Evolutionary conservation across 1,284 basidiomycete species (phyloP), one percentile per base, ranked within the genome.

Genomic region (Puccinia sorghi): DNA sequence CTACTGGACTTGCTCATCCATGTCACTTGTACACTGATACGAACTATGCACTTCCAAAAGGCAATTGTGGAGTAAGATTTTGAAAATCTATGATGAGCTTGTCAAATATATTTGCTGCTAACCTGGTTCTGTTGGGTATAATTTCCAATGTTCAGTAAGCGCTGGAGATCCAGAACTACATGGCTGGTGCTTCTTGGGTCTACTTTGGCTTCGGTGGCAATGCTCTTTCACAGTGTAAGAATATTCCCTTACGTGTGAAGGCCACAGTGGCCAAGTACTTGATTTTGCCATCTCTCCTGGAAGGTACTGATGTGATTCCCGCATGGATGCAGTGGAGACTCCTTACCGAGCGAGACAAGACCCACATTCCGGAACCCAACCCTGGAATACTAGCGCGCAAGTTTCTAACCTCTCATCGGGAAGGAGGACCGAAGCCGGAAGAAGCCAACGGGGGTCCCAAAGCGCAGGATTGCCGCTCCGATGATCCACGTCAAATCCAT

Each of bases 211-310:
- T 70, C 75, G n/a, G 22, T 78, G 56, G 66, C 75, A 32, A 78
- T 78, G 75, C 27, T 78, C 8, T 70, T 78, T 9, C 64, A 78
- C 8, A 78, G 75, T 63, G 75, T 78, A 78, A 70, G 67, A 46
- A 39, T 25, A 54, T 56, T 11, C 39, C 9, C 7, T 22, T 41
- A n/a, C n/a, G n/a, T n/a, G n/a, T n/a, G n/a, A n/a, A n/a, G n/a
- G n/a, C n/a, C n/a, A n/a, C n/a, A 46, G 43, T n/a, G n/a, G 43
- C 15, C 50, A n/a, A 20, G 20, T 3, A 1, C 17, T 20, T 56
- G 12, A n/a, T 15, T 4, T 27, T 11, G 9, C 5, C n/a, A 12
- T 64, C 2, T n/a, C n/a, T 27, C 13, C 56, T 48, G 52, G n/a
- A 48, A 22, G 13, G 22, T 3, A 32, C 50, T 73, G 25, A 61